Evolutionary conservation across 2,329 filamentous ascomycete species (phyloP), one percentile per base, ranked within the genome.

Genomic region (Venturia oleaginea): DNA sequence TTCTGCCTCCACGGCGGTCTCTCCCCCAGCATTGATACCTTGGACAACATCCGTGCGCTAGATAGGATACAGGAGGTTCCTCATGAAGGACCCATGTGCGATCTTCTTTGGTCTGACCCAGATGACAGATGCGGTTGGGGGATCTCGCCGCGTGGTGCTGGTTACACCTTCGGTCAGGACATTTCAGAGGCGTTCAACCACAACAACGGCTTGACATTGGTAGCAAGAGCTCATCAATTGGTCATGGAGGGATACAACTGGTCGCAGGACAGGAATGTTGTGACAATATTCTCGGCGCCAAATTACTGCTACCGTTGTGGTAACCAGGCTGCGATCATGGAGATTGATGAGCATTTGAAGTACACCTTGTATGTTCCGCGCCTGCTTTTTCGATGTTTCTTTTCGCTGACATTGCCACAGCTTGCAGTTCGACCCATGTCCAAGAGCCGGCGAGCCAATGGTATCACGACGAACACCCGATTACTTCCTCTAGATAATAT

Each of bases 191-290:
- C 93, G 1, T 99, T 99, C 81, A 97, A 97, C 78, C 93, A 97
- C 76, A 97, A 97, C 83, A 99, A 99, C 73, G 93, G 92, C 65
- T 80, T 99, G 78, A 97, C 93, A 64, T 82, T 97, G 67, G 95
- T 99, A 74, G 94, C 94, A 66, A 85, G 94, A 77, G 94, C 94
- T 64, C 94, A 99, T 83, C 94, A 99, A 80, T 81, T 99, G 76
- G 94, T 99, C 67, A 99, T 97, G 93, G 94, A 99, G 77, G 94
- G 94, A 60, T 99, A 97, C 79, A 99, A 97, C 77, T 99, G 94
- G 94, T 97, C 92, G 69, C 94, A 97, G 77, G 94, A 97, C 75
- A 83, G 93, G 69, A 97, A 99, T 71, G 94, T 99, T 62, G 94
- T 99, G 67, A 99, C 94, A 43, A 97, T 99, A 73, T 99, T 99